Evolutionary conservation across 352 stramenopile species (phyloP), one percentile per base, ranked within the genome.

Genomic region (Pythium angustatum): DNA sequence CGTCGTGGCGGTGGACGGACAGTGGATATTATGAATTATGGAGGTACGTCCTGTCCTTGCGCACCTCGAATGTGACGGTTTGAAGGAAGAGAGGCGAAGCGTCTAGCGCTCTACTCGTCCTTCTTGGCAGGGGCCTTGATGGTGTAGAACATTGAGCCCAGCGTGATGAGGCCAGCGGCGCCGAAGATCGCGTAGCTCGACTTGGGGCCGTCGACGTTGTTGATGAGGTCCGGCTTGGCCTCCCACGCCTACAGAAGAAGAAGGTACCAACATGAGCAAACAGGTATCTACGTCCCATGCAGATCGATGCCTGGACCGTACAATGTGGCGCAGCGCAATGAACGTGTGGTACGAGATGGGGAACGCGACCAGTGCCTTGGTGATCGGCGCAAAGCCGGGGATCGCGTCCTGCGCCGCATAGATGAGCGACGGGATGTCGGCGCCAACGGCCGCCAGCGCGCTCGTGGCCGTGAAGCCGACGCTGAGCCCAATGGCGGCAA

Each of bases 301-400:
- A 19, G 6, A 5, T 3, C 8, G 12, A 40, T 41, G 21, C 7
- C 17, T 12, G 21, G 11, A 61, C 71, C n/a, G 15, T 64, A 78
- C 70, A 40, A 86, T 76, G 71, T 98, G 91, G 27, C 95, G 81
- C 9, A 88, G 28, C 10, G 72, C 95, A 40, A 78, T 87, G 6
- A 97, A 67, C 66, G 85, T 97, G 81, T 98, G 95, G 72, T 98
- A 98, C 2, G 82, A 71, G 10, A 98, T 58, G 1, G 93, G 89
- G 72, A 97, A 98, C 2, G 88, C 77, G 19, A 98, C 91, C 8
- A 69, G 61, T 60, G 97, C 87, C 70, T 98, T 98, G 22, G 80
- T 83, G 12, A 85, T 27, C 19, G 73, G 71, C n/a, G 17, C 61
- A 62, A 68, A 91, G 28, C 52, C 60, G 28, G 66, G 77, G 30